phyloP scores from a whole-genome alignment of 352 stramenopile species.

The Peronosclerospora sorghi region DNA sequence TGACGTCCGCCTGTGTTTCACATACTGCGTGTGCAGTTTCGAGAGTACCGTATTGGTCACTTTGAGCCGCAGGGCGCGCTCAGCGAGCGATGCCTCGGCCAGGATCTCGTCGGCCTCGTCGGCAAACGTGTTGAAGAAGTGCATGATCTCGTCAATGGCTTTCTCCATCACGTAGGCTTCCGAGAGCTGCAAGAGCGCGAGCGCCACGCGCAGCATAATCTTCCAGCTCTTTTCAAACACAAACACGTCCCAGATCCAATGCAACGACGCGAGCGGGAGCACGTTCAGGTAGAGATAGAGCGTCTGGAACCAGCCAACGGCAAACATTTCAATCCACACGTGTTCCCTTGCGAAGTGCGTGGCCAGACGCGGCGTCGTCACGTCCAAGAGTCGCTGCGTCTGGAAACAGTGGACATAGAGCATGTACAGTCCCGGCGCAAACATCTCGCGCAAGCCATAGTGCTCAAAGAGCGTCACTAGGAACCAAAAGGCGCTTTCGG shows the following conservation, averaged over 20 bases:
- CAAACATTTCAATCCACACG: slow-evolving; percentile 81
- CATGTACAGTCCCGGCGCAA: slow-evolving; percentile 52
- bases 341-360: slow-evolving; percentile 71
- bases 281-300: slow-evolving; percentile 82
- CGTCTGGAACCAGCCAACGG: slow-evolving; percentile 84
- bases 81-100: slow-evolving; percentile 30
- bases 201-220: slow-evolving; percentile 62
- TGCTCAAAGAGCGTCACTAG: slow-evolving; percentile 71
- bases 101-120: slow-evolving; percentile 44
- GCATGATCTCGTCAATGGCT: slow-evolving; percentile 76
- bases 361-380: slow-evolving; percentile 39
- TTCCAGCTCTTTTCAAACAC: slow-evolving; percentile 81
- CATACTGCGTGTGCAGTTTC: slow-evolving; percentile 64
- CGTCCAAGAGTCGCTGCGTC: slow-evolving; percentile 52
- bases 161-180: slow-evolving; percentile 49
- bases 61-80: slow-evolving; percentile 53
- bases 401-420: slow-evolving; percentile 79
- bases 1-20: slow-evolving; percentile 39
- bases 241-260: slow-evolving; percentile 83
- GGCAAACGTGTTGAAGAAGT: slow-evolving; percentile 81
- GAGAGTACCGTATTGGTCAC: slow-evolving; percentile 66
- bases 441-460: slow-evolving; percentile 73
- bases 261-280: slow-evolving; percentile 49
- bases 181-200: slow-evolving; percentile 60
- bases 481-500: slow-evolving; percentile 73